phyloP scores from a whole-genome alignment of 2,329 filamentous ascomycete species.

The Exophiala dermatitidis region DNA sequence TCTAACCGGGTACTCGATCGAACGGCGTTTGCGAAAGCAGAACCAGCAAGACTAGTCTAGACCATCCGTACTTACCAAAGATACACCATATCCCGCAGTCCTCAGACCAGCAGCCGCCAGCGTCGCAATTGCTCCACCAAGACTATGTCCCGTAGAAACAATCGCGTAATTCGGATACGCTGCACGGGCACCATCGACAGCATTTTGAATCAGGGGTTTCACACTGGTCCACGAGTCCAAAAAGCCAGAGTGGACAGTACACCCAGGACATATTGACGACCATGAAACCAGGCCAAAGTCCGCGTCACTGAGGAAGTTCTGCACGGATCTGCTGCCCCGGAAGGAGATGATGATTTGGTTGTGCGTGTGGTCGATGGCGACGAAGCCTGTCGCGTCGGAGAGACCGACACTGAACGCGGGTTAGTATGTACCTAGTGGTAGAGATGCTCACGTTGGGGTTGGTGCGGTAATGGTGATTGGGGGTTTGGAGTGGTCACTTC shows the following conservation, averaged over 20 bases:
- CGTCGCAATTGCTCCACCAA: conserved; percentile 46
- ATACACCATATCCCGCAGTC: conserved; percentile 35
- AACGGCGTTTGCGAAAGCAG: too few relatives aligned
- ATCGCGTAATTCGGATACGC: conserved; percentile 39
- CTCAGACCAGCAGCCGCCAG: conserved; percentile 43
- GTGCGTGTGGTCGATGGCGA: conserved; percentile 42
- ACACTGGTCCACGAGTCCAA: conserved; percentile 40
- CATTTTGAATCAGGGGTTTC: conserved; percentile 33
- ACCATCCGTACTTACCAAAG: conserved; percentile 33
- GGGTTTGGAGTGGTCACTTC: conserved; percentile 32
- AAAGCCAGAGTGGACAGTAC: conserved; percentile 43
- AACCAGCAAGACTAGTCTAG: background rate
- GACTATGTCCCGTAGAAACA: conserved; percentile 45
- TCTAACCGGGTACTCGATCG: too few relatives aligned
- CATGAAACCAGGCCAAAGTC: conserved; percentile 25
- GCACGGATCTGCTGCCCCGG: conserved; percentile 30
- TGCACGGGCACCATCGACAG: conserved; percentile 33
- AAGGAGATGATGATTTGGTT: conserved; percentile 33
- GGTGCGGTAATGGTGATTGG: too few relatives aligned
- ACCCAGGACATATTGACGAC: conserved; percentile 40
- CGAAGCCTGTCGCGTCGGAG: conserved; percentile 41
- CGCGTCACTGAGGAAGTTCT: conserved; percentile 31
- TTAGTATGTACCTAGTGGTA: background rate
- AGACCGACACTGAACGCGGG: conserved; percentile 26
- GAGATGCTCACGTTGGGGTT: too few relatives aligned